Conservation (phyloP, 2,329 filamentous ascomycete genomes). For the Teratosphaeria gauchensis region DNA sequence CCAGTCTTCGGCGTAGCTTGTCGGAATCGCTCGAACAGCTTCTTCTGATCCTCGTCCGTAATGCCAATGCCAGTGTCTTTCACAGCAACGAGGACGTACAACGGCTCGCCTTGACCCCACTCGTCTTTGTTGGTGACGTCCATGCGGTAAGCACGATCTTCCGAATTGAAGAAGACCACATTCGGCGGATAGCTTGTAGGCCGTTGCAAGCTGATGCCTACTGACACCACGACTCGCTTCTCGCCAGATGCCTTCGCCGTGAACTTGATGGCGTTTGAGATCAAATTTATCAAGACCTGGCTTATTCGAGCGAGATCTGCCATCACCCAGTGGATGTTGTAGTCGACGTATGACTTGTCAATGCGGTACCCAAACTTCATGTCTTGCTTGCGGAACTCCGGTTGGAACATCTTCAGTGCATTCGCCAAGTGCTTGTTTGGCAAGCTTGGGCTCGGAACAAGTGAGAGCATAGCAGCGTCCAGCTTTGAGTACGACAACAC, state of each 20-base stretch:
- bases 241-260: constrained; percentile 16
- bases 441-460: constrained; percentile 17
- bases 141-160: constrained; percentile 27
- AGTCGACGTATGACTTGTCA: constrained; percentile 18
- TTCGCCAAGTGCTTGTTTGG: constrained; percentile 18
- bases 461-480: constrained; percentile 22
- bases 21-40: constrained; percentile 35
- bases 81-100: constrained; percentile 38
- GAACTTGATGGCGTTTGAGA: constrained; percentile 26
- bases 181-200: constrained; percentile 35
- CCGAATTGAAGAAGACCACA: constrained; percentile 34
- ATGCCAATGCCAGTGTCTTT: constrained; percentile 38
- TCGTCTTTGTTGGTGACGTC: constrained; percentile 32
- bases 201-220: constrained; percentile 20
- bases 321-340: constrained; percentile 15
- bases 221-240: constrained; percentile 15
- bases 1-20: constrained; percentile 26
- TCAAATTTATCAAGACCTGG: constrained; percentile 24
- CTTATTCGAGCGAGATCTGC: constrained; percentile 21
- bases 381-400: constrained; percentile 22
- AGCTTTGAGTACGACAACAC: constrained; percentile 28
- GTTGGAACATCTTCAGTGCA: constrained; percentile 27
- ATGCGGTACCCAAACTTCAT: constrained; percentile 20
- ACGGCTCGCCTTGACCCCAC: constrained; percentile 30
- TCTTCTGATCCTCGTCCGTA: constrained; percentile 29